Evolutionary conservation across 2,329 filamentous ascomycete species (phyloP), one percentile per base, ranked within the genome.

Genomic region (Nemania sp.): DNA sequence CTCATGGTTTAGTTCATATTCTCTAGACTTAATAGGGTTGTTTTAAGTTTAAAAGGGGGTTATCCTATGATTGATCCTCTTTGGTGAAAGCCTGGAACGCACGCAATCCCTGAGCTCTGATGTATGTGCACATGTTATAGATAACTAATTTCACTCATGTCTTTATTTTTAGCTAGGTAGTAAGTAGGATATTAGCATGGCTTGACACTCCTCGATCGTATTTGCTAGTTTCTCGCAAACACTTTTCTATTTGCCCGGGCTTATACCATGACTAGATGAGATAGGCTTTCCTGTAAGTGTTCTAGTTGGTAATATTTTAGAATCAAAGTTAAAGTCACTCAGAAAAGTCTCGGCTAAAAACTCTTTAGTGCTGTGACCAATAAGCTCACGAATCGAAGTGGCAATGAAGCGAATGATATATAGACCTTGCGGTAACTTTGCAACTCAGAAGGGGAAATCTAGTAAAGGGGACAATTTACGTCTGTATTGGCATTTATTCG

Each of bases 331-430:
- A 81, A 80, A 90, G n/a, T 81, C 78, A 11, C 85, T 85, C 0
- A 80, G 78, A 2, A 80, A 74, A 1, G 81, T 85, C 75, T 90
- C 88, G 69, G 84, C 81, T 41, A 91, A 81, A 22, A 91, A 81
- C 74, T 87, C 88, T 13, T 88, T 88, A 47, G 88, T 90, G 13
- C 89, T 88, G 70, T 90, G 89, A 11, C 89, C 89, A 2, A 90
- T 80, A 4, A 90, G 84, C 75, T 90, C 88, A 79, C 93, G 91
- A 10, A 93, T 85, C 27, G 89, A 92, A 89, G 80, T 91, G 90
- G 11, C 91, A 88, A 77, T 92, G 90, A 75, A 92, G 92, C 0
- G 89, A 88, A 5, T 85, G 83, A 71, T 90, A 88, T 35, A 20
- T 22, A 20, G 20, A 22, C n/a, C n/a, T 38, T 22, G 18, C n/a